These are phyloP conservation scores for Hypoxylon rickii DNA, from an alignment of 495 filamentous ascomycete genomes.

Conservation along the genomic window DNA sequence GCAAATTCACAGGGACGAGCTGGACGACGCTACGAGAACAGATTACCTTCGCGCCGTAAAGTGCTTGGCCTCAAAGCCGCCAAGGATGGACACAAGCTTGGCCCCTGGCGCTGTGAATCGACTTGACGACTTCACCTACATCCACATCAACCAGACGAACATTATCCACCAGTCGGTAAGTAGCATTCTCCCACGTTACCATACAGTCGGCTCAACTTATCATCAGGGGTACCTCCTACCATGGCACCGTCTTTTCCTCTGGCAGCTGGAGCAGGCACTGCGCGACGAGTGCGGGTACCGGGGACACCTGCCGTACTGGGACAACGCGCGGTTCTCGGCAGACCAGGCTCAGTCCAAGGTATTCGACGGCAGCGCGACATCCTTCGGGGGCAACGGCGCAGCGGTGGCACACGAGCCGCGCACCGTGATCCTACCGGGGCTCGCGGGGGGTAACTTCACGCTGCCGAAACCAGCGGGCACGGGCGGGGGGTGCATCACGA, in stretches of 20 bases:
- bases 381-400: constrained; percentile 64
- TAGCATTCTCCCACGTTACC: neutral
- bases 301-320: constrained; percentile 62
- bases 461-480: constrained; percentile 51
- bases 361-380: constrained; percentile 65
- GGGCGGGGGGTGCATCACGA: constrained; percentile 68
- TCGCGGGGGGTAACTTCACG: constrained; percentile 30
- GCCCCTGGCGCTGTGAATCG: constrained; percentile 45
- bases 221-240: constrained; percentile 64
- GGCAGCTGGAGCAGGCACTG: constrained; percentile 66
- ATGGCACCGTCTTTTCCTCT: constrained; percentile 74
- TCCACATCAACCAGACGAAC: constrained; percentile 65
- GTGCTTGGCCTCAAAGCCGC: constrained; percentile 63
- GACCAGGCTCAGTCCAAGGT: constrained; percentile 58
- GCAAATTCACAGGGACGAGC: constrained; percentile 50
- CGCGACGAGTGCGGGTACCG: constrained; percentile 72
- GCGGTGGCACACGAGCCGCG: constrained; percentile 38
- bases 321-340: constrained; percentile 61
- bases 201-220: neutral
- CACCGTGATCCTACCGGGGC: constrained; percentile 30
- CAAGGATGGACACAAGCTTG: constrained; percentile 46
- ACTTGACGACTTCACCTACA: constrained; percentile 70
- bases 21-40: constrained; percentile 54
- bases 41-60: constrained; percentile 67
- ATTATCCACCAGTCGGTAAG: constrained; percentile 61